Evolutionary conservation across 2,329 filamentous ascomycete species (phyloP).

Genomic region (Coniochaeta sp.): DNA sequence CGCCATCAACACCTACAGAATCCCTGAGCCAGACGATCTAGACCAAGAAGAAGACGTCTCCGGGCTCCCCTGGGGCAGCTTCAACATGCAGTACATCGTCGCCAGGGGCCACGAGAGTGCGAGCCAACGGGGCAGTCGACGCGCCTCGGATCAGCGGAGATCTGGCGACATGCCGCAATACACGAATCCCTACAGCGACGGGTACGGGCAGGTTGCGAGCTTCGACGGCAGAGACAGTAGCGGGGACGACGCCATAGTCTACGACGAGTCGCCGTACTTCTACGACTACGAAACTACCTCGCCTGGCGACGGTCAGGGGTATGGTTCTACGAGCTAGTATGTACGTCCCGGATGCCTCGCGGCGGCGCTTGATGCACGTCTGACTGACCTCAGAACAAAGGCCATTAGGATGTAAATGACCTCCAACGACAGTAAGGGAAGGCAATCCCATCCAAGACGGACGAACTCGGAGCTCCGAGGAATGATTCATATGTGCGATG

Average conservation of each 20-base stretch:
- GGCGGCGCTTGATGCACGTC: not conserved
- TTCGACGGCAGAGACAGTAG: slow-evolving; percentile 19
- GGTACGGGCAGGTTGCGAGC: slow-evolving; percentile 16
- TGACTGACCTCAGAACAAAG: not conserved
- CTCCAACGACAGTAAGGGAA: not conserved
- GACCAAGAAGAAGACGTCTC: slow-evolving; percentile 36
- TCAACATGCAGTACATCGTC: slow-evolving; percentile 51
- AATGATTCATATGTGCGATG: not conserved
- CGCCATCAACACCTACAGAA: slow-evolving; percentile 57
- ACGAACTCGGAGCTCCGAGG: not conserved
- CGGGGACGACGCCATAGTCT: slow-evolving; percentile 22
- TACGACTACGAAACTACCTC: slow-evolving; percentile 7
- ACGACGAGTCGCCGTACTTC: slow-evolving; percentile 16
- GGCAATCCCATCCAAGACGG: not conserved
- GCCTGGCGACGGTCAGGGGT: not conserved
- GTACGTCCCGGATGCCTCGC: not conserved
- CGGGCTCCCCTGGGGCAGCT: slow-evolving; percentile 65
- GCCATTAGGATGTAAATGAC: not conserved
- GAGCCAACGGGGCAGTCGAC: slow-evolving; percentile 33
- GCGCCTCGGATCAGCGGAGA: slow-evolving; percentile 23
- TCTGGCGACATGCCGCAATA: slow-evolving; percentile 23
- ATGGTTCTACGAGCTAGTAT: not conserved
- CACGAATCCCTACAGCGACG: slow-evolving; percentile 16
- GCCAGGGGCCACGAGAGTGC: slow-evolving; percentile 41
- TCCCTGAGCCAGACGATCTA: slow-evolving; percentile 51